These are phyloP conservation scores for Breynia disticha DNA, from an alignment of 441 rosid genomes.

Conservation along the genomic window DNA sequence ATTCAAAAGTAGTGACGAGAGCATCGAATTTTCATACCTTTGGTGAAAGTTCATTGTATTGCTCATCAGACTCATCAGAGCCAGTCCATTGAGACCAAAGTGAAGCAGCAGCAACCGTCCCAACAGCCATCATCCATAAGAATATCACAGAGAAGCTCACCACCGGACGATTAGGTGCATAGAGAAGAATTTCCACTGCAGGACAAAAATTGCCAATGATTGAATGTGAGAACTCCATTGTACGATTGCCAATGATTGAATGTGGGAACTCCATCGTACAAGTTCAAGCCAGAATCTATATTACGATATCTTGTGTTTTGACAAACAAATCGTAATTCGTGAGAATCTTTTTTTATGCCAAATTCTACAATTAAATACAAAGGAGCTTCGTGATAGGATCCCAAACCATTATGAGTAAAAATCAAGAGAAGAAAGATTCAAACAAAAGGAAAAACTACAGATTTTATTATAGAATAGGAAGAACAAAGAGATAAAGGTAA, in stretches of 20 bases:
- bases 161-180: slow-evolving; percentile 74
- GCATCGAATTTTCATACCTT: slow-evolving; percentile 45
- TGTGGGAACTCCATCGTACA: no score
- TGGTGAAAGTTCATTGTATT: slow-evolving; percentile 66
- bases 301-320: no score
- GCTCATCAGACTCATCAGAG: slow-evolving; percentile 42
- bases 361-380: no score
- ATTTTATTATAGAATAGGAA: no score
- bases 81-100: slow-evolving; percentile 55
- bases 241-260: no score
- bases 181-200: slow-evolving; percentile 82
- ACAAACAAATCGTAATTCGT: no score
- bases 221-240: background rate
- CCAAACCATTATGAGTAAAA: no score
- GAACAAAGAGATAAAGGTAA: no score
- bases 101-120: slow-evolving; percentile 73
- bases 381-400: no score
- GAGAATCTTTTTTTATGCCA: no score
- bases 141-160: slow-evolving; percentile 60
- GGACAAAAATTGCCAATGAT: background rate
- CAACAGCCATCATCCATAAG: slow-evolving; percentile 91
- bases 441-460: no score
- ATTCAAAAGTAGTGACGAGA: background rate
- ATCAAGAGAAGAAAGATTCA: no score
- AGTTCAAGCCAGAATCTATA: background rate